These are phyloP conservation scores for Neonectria hederae DNA, from an alignment of 2,329 filamentous ascomycete species.

Conservation along the genomic window DNA sequence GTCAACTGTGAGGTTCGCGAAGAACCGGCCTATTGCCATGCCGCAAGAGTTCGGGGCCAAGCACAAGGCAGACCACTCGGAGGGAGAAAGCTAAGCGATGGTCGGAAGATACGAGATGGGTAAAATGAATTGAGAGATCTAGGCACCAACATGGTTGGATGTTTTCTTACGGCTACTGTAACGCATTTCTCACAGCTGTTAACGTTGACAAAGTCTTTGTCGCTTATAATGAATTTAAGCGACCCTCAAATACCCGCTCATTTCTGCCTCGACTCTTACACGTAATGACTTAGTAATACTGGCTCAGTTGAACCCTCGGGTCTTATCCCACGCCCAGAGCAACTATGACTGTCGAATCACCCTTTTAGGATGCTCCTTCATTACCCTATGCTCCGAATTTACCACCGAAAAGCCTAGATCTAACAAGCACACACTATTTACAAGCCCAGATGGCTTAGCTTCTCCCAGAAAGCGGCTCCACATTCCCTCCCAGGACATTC, in stretches of 20 bases:
- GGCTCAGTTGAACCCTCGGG: background rate
- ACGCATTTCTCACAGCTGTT: background rate
- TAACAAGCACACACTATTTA: too few species aligned
- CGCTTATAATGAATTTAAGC: background rate
- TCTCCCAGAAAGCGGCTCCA: background rate
- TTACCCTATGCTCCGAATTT: background rate
- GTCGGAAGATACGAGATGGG: too few species aligned
- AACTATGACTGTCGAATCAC: too few species aligned
- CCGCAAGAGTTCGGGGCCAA: conserved; percentile 44
- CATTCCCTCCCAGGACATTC: background rate
- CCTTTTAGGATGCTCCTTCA: background rate
- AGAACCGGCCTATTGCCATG: conserved; percentile 46
- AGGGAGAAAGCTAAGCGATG: conserved; percentile 5
- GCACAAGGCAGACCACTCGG: conserved; percentile 39
- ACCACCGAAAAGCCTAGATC: too few species aligned
- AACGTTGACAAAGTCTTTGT: background rate
- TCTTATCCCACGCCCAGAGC: background rate
- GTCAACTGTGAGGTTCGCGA: conserved; percentile 50
- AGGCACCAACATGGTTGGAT: background rate
- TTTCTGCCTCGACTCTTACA: background rate
- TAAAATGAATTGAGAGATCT: background rate
- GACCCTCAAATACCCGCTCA: background rate
- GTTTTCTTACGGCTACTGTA: background rate
- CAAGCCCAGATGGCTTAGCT: background rate
- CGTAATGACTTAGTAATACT: background rate